Percentiles rank a stretch among this genome's conserved stretches.
Evolutionary conservation across 768 basidiomycete genomes (phyloP).

Genomic region (Leucocoprinus sp.): DNA sequence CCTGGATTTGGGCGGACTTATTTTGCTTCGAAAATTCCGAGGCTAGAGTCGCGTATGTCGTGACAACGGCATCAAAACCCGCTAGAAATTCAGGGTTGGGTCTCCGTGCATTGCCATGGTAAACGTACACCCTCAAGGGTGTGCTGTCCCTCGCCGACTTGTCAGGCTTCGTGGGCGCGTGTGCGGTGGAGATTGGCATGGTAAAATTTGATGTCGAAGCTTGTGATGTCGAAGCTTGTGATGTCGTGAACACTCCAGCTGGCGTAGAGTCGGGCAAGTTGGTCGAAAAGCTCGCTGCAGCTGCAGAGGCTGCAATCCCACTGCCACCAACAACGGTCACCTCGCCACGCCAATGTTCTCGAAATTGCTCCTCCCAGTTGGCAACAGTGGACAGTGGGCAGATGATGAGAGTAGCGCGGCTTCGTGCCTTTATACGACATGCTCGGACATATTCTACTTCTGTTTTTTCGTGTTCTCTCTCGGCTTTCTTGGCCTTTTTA

Average conservation of each 20-base stretch:
- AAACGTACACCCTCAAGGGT: constrained; percentile 82
- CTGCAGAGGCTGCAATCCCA: constrained; percentile 34
- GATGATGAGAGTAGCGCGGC: constrained; percentile 89
- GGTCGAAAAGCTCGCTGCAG: constrained; percentile 17
- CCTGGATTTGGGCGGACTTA: constrained; percentile 48
- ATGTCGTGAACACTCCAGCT: constrained; percentile 14
- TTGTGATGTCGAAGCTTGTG: not conserved
- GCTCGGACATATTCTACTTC: constrained; percentile 64
- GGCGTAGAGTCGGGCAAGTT: constrained; percentile 14
- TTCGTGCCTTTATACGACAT: constrained; percentile 72
- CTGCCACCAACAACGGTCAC: constrained; percentile 78
- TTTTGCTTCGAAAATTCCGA: constrained; percentile 91
- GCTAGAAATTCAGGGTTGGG: constrained; percentile 83
- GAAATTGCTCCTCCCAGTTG: constrained; percentile 99
- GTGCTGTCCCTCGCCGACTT: constrained; percentile 36
- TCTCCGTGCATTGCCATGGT: constrained; percentile 86
- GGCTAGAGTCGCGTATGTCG: constrained; percentile 92
- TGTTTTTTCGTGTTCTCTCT: constrained; percentile 58
- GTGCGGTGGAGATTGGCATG: too few species aligned
- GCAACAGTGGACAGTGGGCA: constrained; percentile 95
- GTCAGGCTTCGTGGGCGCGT: constrained; percentile 14
- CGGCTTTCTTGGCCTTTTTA: constrained; percentile 46
- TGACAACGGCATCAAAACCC: constrained; percentile 95
- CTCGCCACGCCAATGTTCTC: constrained; percentile 91
- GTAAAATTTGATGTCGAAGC: not conserved